A percentile compares a stretch with the other conserved stretches of the same genome.
Conservation (phyloP, 1,284 basidiomycete genomes). For the Ganoderma meredithae region DNA sequence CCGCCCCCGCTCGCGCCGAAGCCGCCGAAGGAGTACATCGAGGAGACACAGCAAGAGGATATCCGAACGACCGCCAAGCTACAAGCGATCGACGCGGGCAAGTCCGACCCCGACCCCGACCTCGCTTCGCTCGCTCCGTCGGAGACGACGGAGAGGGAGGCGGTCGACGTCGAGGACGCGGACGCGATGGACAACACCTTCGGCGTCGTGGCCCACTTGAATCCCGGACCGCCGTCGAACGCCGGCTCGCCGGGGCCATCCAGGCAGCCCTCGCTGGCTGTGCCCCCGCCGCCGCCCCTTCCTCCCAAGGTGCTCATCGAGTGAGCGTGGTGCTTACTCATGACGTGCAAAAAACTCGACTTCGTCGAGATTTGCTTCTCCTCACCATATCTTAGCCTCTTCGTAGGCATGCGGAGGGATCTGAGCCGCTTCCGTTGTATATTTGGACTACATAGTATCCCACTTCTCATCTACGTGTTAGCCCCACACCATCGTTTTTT, state of each 20-base stretch:
- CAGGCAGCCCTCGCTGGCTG: constrained; percentile 8
- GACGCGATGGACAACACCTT: constrained; percentile 25
- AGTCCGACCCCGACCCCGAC: constrained; percentile 27
- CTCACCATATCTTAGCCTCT: no score
- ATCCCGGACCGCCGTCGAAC: background rate
- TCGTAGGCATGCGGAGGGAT: background rate
- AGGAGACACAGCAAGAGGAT: constrained; percentile 78
- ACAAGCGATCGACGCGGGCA: constrained; percentile 38
- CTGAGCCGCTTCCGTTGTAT: background rate
- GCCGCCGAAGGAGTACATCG: constrained; percentile 78
- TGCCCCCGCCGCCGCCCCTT: constrained; percentile 42
- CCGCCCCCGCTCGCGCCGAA: constrained; percentile 76
- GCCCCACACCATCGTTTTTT: constrained; percentile 7
- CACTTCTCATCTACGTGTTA: background rate
- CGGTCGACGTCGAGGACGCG: constrained; percentile 12
- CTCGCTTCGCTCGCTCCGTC: constrained; percentile 18
- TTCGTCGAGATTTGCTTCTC: background rate
- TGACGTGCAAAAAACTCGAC: constrained; percentile 5
- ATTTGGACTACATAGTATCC: background rate
- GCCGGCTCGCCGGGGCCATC: constrained; percentile 3
- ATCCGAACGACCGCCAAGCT: constrained; percentile 48
- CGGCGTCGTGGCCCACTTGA: constrained; percentile 9
- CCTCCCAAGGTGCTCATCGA: constrained; percentile 37
- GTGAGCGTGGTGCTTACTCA: constrained; percentile 1
- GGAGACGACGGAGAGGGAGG: constrained; percentile 11